Base-by-base conservation (phyloP, 1,139 yeast species). In the Saccharomyces hybrid region DNA sequence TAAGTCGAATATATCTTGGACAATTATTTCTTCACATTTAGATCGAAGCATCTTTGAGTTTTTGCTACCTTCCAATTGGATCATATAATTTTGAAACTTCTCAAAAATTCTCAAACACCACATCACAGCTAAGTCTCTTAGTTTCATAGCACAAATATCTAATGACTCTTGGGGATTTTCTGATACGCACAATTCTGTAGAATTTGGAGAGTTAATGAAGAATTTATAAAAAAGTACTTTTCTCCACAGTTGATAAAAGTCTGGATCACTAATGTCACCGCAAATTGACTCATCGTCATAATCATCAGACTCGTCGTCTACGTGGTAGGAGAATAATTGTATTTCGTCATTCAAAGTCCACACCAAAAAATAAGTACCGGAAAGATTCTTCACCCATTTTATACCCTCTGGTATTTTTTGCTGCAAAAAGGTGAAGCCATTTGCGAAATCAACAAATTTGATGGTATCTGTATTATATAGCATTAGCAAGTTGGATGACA, bases 121-220 rank as follows among this genome's bases (percentile, higher is more conserved):
- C 48, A 68, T 49, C 3, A 68, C 69, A 6, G 62, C 60, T 14
- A 67, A 55, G 53, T 69, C 72, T 46, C 72, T 60, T 14, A 67
- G 52, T 55, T 65, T 67, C 59, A 68, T 55, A 1, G 65, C 65
- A 52, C 63, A 60, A 28, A 63, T 28, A 50, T 67, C 66, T 7
- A 65, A 54, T 3, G 64, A 57, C 28, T 56, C 58, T 25, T 61
- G 56, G 5, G 59, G 57, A 49, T 62, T 52, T n/a, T 55, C 55
- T 34, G 66, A 61, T 3, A 57, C 58, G 48, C 68, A 66, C 19
- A 65, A 47, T 7, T 58, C 57, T 28, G 55, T 25, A 9, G 61
- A 48, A 50, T 56, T 44, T 5, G 57, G 56, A 2, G 62, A 62
- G n/a, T 53, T 51, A 8, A 67, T 54, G 29, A 67, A 60, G 31